Evolutionary conservation across 768 basidiomycete species (phyloP).

Genomic region (Naganishia vaughanmartiniae): DNA sequence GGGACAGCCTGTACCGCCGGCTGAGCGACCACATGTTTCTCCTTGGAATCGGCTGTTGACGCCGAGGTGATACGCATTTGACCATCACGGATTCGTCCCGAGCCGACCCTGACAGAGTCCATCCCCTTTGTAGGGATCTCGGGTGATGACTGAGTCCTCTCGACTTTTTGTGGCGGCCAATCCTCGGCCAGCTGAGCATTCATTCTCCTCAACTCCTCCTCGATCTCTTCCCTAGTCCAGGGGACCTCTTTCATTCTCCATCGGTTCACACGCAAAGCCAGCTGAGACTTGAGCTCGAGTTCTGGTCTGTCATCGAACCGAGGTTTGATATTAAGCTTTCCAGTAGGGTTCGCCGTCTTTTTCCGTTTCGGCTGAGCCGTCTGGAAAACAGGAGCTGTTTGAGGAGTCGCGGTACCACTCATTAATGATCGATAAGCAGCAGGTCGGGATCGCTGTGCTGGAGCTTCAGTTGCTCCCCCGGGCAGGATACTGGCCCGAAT

Average conservation of each 20-base stretch:
- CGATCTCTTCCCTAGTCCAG: slow-evolving; percentile 19
- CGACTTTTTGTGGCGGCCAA: not conserved
- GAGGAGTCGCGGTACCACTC: slow-evolving; percentile 6
- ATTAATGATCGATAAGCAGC: slow-evolving; percentile 5
- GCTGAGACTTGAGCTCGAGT: slow-evolving; percentile 29
- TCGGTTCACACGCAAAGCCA: slow-evolving; percentile 26
- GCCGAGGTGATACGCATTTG: slow-evolving; percentile 14
- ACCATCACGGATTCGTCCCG: not conserved
- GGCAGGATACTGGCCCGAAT: slow-evolving; percentile 9
- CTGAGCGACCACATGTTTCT: not conserved
- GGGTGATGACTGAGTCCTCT: slow-evolving; percentile 14
- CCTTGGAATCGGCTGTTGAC: not conserved
- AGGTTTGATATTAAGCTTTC: slow-evolving; percentile 24
- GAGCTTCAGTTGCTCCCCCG: not conserved
- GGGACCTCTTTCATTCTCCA: slow-evolving; percentile 26
- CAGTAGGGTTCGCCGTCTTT: not conserved
- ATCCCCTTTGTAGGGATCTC: slow-evolving; percentile 11
- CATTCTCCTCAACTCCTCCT: slow-evolving; percentile 8
- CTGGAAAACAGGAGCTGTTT: slow-evolving; percentile 9
- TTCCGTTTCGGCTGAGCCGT: slow-evolving; percentile 14
- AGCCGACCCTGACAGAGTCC: not conserved
- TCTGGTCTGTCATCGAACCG: slow-evolving; percentile 32
- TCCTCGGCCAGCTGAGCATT: slow-evolving; percentile 5
- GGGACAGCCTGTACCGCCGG: not conserved
- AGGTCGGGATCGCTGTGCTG: not conserved